These are phyloP conservation scores for Starmera amethionina DNA, from an alignment of 805 yeast genomes.

Conservation along the genomic window DNA sequence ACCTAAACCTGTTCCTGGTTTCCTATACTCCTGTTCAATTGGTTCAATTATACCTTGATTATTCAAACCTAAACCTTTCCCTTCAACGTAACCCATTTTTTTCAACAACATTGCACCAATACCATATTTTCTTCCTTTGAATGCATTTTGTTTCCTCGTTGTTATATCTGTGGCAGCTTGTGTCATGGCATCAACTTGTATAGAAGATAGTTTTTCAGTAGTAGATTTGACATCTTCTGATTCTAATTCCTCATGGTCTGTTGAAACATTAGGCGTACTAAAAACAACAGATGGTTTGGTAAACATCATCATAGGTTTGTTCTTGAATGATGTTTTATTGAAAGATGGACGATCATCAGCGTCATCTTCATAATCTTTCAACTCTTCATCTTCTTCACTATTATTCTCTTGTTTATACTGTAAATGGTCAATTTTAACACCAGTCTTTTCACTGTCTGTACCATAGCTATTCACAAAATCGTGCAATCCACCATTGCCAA, in stretches of 20 bases:
- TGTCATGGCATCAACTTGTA: neutral
- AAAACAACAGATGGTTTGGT: slow-evolving; percentile 6
- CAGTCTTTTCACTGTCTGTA: neutral
- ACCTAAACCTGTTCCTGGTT: slow-evolving; percentile 65
- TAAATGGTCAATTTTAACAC: neutral
- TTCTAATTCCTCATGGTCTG: too few relatives aligned
- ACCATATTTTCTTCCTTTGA: slow-evolving; percentile 44
- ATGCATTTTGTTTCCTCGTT: slow-evolving; percentile 5
- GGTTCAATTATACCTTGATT: slow-evolving; percentile 76
- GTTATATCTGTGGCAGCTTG: neutral
- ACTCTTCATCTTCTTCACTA: slow-evolving; percentile 9
- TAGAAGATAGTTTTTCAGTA: slow-evolving; percentile 26
- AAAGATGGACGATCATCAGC: slow-evolving; percentile 1
- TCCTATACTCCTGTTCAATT: slow-evolving; percentile 53
- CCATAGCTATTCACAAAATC: neutral
- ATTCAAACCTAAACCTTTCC: slow-evolving; percentile 73
- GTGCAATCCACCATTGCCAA: neutral
- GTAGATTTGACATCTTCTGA: slow-evolving; percentile 35
- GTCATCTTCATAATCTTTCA: slow-evolving; percentile 1
- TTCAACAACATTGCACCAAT: slow-evolving; percentile 72
- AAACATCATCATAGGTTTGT: slow-evolving; percentile 1
- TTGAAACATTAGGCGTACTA: neutral
- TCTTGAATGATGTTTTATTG: slow-evolving; percentile 2
- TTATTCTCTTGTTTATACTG: slow-evolving; percentile 13
- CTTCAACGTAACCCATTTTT: slow-evolving; percentile 81